These are phyloP conservation scores for Cadophora gregata DNA, from an alignment of 2,329 filamentous ascomycete genomes.

Conservation along the genomic window DNA sequence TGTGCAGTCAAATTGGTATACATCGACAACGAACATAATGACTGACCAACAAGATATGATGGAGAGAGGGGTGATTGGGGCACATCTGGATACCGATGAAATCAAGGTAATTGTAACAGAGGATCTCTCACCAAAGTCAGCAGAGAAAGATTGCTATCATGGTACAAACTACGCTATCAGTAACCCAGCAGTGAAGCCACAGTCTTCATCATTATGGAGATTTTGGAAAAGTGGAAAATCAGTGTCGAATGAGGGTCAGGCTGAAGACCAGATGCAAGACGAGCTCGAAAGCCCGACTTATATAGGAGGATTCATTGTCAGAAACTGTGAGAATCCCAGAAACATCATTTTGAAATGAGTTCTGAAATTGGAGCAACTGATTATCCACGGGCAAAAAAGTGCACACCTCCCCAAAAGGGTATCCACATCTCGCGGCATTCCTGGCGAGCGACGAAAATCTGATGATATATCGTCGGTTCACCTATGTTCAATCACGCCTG, in stretches of 20 bases:
- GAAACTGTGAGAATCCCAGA: not conserved
- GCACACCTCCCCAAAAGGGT: not conserved
- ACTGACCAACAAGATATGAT: not conserved
- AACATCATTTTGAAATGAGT: not conserved
- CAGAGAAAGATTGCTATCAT: not conserved
- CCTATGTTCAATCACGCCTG: not conserved
- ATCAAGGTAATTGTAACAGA: not conserved
- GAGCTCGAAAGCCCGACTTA: not conserved
- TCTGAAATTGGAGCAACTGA: not conserved
- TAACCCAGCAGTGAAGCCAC: not conserved
- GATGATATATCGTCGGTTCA: not conserved
- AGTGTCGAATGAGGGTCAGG: not conserved
- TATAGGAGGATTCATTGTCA: not conserved
- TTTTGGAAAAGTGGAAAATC: not conserved
- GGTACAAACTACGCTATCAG: not conserved
- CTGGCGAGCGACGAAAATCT: not conserved
- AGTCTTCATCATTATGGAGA: not conserved
- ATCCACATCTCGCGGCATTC: not conserved
- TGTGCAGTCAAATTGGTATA: too few species aligned
- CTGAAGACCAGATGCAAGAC: not conserved
- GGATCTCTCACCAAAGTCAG: not conserved
- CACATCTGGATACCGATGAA: not conserved
- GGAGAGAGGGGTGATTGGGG: not conserved
- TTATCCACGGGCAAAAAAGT: not conserved
- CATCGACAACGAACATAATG: not conserved